These are phyloP conservation scores for Phytophthora syringae DNA, from an alignment of 352 stramenopile species.

Conservation along the genomic window DNA sequence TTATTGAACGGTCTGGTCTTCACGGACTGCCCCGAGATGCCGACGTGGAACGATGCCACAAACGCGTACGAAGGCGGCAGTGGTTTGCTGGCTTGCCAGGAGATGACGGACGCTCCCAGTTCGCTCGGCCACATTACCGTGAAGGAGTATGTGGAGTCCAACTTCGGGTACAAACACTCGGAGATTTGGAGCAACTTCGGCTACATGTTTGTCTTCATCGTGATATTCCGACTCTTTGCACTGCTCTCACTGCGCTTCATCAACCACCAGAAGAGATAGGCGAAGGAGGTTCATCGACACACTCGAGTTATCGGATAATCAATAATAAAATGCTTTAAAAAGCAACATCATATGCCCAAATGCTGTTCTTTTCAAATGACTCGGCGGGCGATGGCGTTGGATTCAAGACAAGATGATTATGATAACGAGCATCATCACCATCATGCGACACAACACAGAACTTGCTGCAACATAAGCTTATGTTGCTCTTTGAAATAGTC, in stretches of 20 bases:
- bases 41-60: constrained; percentile 33
- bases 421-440: too few relatives aligned
- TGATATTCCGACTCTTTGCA: constrained; percentile 51
- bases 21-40: constrained; percentile 51
- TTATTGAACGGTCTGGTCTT: constrained; percentile 49
- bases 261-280: constrained; percentile 65
- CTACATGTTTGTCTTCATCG: constrained; percentile 53
- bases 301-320: too few relatives aligned
- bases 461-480: constrained; percentile 3
- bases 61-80: constrained; percentile 32
- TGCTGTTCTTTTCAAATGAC: too few relatives aligned
- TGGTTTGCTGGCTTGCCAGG: constrained; percentile 52
- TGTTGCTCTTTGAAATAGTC: neutral
- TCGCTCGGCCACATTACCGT: constrained; percentile 46
- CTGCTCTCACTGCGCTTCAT: constrained; percentile 62
- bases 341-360: too few relatives aligned
- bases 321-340: too few relatives aligned
- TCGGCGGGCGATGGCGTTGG: too few relatives aligned
- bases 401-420: too few relatives aligned
- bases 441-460: neutral
- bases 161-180: constrained; percentile 64
- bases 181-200: constrained; percentile 60
- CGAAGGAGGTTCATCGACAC: too few relatives aligned
- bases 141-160: constrained; percentile 57
- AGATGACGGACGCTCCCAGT: constrained; percentile 40